Percentiles rank a stretch among this genome's conserved stretches.
Conservation (phyloP, 2,329 filamentous ascomycete genomes). For the Aspergillus sp. region DNA sequence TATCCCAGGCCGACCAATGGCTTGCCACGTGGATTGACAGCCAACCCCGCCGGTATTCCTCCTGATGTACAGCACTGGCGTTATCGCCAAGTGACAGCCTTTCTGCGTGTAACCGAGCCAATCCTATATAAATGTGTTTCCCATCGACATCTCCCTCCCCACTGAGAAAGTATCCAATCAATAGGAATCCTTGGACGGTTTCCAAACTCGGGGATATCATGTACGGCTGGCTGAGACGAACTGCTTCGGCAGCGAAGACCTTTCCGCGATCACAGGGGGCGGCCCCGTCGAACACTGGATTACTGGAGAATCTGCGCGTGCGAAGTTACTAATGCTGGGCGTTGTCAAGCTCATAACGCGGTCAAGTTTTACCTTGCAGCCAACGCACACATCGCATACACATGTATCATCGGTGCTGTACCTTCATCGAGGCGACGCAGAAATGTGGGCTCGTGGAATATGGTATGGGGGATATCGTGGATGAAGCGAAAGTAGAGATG, state of each 20-base stretch:
- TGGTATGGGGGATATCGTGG: slow-evolving; percentile 24
- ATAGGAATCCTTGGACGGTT: slow-evolving; percentile 17
- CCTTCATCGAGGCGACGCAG: slow-evolving; percentile 18
- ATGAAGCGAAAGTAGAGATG: slow-evolving; percentile 22
- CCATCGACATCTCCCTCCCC: slow-evolving; percentile 20
- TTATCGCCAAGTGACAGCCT: slow-evolving; percentile 8
- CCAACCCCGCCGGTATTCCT: slow-evolving; percentile 21
- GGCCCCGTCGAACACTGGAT: slow-evolving; percentile 10
- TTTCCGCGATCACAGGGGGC: slow-evolving; percentile 18
- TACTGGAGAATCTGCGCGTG: slow-evolving; percentile 16
- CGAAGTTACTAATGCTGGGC: background rate
- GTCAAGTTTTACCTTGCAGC: slow-evolving; percentile 18
- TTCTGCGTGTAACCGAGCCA: slow-evolving; percentile 23
- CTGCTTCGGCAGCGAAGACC: slow-evolving; percentile 13
- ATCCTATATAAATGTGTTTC: slow-evolving; percentile 22
- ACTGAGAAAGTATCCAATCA: slow-evolving; percentile 20
- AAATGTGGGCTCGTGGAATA: slow-evolving; percentile 23
- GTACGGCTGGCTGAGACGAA: slow-evolving; percentile 12
- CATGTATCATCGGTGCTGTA: slow-evolving; percentile 15
- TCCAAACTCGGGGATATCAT: slow-evolving; percentile 19
- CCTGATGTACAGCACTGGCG: background rate
- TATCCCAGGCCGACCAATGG: slow-evolving; percentile 21
- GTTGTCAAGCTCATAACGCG: background rate
- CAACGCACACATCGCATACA: slow-evolving; percentile 23
- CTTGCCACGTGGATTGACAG: slow-evolving; percentile 21